Evolutionary conservation across 2,329 filamentous ascomycete species (phyloP).

Genomic region (Rhinocladiella mackenziei): DNA sequence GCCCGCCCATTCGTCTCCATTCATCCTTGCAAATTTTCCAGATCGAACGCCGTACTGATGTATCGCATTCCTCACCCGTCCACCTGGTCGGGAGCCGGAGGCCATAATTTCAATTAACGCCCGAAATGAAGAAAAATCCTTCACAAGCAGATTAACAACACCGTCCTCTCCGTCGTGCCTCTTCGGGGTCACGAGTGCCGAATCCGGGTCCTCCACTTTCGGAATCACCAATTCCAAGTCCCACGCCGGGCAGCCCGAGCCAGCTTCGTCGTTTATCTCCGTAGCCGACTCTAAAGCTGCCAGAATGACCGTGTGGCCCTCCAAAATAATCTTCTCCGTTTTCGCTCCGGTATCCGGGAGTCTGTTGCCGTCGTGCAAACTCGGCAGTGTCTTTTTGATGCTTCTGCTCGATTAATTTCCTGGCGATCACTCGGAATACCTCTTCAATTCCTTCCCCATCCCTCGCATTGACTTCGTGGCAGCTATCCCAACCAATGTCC

Average conservation of each 20-base stretch:
- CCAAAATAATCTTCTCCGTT: constrained; percentile 31
- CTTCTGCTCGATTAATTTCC: constrained; percentile 74
- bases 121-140: background rate
- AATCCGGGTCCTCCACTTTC: constrained; percentile 32
- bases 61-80: too few relatives aligned
- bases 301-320: constrained; percentile 41
- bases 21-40: too few relatives aligned
- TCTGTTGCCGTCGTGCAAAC: constrained; percentile 43
- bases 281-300: constrained; percentile 57
- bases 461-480: constrained; percentile 93
- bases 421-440: constrained; percentile 84
- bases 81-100: background rate
- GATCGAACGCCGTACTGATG: too few relatives aligned
- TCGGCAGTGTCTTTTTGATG: constrained; percentile 54
- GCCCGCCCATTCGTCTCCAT: too few relatives aligned
- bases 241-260: constrained; percentile 54
- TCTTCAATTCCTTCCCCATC: constrained; percentile 94
- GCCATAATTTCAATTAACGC: too few relatives aligned
- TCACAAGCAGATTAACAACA: constrained; percentile 38
- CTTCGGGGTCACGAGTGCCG: constrained; percentile 34
- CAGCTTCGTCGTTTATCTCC: constrained; percentile 64
- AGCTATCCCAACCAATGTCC: constrained; percentile 93
- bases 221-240: constrained; percentile 37
- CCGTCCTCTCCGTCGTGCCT: constrained; percentile 32
- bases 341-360: constrained; percentile 42